Evolutionary conservation across 2,329 filamentous ascomycete species (phyloP).

Genomic region (Penicillium frequentans): DNA sequence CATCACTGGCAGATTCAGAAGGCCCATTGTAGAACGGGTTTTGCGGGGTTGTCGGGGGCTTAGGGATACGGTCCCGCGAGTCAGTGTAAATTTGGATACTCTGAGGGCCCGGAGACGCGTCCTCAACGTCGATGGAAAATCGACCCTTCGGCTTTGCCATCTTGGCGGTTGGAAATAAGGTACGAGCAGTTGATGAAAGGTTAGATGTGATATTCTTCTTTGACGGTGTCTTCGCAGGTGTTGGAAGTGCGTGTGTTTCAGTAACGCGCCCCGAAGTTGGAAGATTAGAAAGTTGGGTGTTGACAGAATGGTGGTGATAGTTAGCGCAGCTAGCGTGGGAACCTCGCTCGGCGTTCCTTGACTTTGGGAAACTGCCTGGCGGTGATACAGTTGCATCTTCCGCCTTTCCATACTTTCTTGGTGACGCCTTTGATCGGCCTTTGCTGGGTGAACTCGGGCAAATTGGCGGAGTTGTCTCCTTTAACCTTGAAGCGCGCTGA

Average conservation of each 20-base stretch:
- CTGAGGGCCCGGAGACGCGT: slow-evolving; percentile 21
- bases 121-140: slow-evolving; percentile 46
- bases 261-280: slow-evolving; percentile 13
- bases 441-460: slow-evolving; percentile 22
- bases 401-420: slow-evolving; percentile 23
- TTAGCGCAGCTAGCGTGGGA: neutral
- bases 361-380: slow-evolving; percentile 1
- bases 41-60: slow-evolving; percentile 47
- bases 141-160: slow-evolving; percentile 49
- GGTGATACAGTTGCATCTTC: slow-evolving; percentile 8
- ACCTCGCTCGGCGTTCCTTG: neutral
- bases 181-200: slow-evolving; percentile 51
- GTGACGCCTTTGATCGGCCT: slow-evolving; percentile 23
- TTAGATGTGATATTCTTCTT: slow-evolving; percentile 53
- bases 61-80: slow-evolving; percentile 60
- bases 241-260: slow-evolving; percentile 54
- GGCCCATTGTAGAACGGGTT: slow-evolving; percentile 52
- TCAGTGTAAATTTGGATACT: slow-evolving; percentile 62
- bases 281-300: slow-evolving; percentile 21
- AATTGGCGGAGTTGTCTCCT: slow-evolving; percentile 33
- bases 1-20: neutral
- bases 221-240: slow-evolving; percentile 60
- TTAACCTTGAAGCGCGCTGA: slow-evolving; percentile 29
- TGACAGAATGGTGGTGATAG: slow-evolving; percentile 1
- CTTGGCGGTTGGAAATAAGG: slow-evolving; percentile 52